phyloP scores from a whole-genome alignment of 208 protist species.

The Leishmania aethiopica region DNA sequence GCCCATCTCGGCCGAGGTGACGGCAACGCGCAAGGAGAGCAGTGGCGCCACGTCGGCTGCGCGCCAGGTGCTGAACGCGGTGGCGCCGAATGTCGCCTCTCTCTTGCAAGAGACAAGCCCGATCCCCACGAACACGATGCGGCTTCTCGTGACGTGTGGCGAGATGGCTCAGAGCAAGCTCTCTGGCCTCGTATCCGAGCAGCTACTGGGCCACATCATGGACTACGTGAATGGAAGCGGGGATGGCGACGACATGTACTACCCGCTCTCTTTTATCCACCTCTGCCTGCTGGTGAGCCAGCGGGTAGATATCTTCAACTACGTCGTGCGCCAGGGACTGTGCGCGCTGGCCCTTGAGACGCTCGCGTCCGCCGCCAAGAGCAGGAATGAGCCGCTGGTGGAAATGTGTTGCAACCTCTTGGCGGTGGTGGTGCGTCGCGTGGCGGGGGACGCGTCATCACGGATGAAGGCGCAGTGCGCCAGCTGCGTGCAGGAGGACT shows the following conservation, averaged over 20 bases:
- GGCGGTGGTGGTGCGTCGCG: slow-evolving; percentile 47
- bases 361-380: slow-evolving; percentile 31
- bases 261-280: slow-evolving; percentile 47
- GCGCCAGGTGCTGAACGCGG: slow-evolving; percentile 35
- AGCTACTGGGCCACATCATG: slow-evolving; percentile 29
- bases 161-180: slow-evolving; percentile 55
- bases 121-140: slow-evolving; percentile 83
- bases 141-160: slow-evolving; percentile 73
- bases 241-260: slow-evolving; percentile 47
- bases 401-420: slow-evolving; percentile 46
- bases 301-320: slow-evolving; percentile 36
- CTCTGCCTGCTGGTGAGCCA: slow-evolving; percentile 30
- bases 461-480: slow-evolving; percentile 44
- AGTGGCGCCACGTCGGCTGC: slow-evolving; percentile 25
- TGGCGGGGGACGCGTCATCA: slow-evolving; percentile 35
- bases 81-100: slow-evolving; percentile 41
- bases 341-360: slow-evolving; percentile 51
- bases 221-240: slow-evolving; percentile 40
- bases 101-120: slow-evolving; percentile 80
- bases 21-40: slow-evolving; percentile 29
- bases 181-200: slow-evolving; percentile 38
- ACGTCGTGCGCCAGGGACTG: slow-evolving; percentile 47
- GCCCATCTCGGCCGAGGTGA: slow-evolving; percentile 42
- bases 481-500: slow-evolving; percentile 33
- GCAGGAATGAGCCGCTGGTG: slow-evolving; percentile 38